Percentiles rank a stretch among this genome's conserved stretches.
Evolutionary conservation across 805 yeast species (phyloP).

Genomic region (Candida caryicola): DNA sequence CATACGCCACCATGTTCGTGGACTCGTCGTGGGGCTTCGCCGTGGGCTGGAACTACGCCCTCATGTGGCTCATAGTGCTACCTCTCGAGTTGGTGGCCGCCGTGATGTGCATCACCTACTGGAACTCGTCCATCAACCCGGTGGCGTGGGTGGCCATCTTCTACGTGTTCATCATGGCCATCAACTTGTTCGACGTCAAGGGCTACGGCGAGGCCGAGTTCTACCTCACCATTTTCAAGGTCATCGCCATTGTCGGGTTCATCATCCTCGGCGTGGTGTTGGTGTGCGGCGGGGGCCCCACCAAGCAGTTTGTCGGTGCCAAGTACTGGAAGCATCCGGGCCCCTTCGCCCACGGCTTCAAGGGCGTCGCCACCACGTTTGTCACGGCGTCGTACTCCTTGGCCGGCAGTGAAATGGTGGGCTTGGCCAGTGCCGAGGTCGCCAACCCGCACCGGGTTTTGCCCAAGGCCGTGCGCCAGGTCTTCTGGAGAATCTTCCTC

Average conservation of each 20-base stretch:
- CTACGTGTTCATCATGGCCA: constrained; percentile 25
- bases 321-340: constrained; percentile 32
- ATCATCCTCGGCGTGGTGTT: constrained; percentile 34
- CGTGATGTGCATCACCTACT: constrained; percentile 34
- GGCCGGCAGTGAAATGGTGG: constrained; percentile 39
- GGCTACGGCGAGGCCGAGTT: constrained; percentile 41
- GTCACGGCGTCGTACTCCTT: constrained; percentile 37
- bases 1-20: constrained; percentile 36
- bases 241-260: constrained; percentile 36
- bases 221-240: constrained; percentile 28
- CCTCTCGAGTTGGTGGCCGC: constrained; percentile 40
- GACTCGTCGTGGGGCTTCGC: constrained; percentile 42
- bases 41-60: constrained; percentile 38
- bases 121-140: constrained; percentile 34
- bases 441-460: constrained; percentile 37
- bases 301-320: constrained; percentile 33
- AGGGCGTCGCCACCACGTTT: constrained; percentile 37
- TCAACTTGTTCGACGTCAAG: constrained; percentile 35
- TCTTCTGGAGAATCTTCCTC: constrained; percentile 42
- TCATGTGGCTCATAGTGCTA: constrained; percentile 37
- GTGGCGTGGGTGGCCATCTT: constrained; percentile 38
- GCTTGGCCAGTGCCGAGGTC: constrained; percentile 39
- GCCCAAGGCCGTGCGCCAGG: constrained; percentile 43
- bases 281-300: constrained; percentile 40
- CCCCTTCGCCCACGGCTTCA: constrained; percentile 37